Conservation (phyloP, 176 grass and related monocot genomes). For the Melocanna baccifera region DNA sequence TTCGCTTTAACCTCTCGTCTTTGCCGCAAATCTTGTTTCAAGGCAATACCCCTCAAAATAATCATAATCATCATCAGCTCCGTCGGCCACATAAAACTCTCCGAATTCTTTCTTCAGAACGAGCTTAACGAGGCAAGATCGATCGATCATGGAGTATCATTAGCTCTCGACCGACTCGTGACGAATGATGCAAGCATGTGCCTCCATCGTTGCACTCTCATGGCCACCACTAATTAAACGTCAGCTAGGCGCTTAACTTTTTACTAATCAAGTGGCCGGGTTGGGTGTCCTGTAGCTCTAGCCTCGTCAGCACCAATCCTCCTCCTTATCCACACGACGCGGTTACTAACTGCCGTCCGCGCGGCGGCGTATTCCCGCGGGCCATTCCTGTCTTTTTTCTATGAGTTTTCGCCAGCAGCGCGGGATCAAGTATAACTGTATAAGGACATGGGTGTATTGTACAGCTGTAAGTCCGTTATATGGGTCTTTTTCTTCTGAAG, state of each 20-base stretch:
- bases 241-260: not conserved
- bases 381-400: not conserved
- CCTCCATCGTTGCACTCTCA: not conserved
- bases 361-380: conserved; percentile 30
- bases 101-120: not conserved
- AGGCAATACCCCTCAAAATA: too few species aligned
- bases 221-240: not conserved
- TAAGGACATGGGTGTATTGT: too few species aligned
- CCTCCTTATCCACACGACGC: conserved; percentile 2
- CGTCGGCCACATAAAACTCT: not conserved
- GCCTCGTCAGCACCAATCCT: not conserved
- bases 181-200: not conserved
- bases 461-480: too few species aligned
- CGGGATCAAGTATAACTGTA: too few species aligned
- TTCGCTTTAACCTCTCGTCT: too few species aligned
- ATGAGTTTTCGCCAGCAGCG: not conserved
- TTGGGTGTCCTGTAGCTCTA: not conserved
- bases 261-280: not conserved
- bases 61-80: not conserved
- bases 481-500: too few species aligned
- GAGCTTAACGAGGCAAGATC: not conserved
- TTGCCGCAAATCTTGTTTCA: too few species aligned
- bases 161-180: not conserved
- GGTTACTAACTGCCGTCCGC: not conserved
- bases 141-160: not conserved